Evolutionary conservation across 441 rosid genomes (phyloP).

Genomic region (Codiaeum variegatum): DNA sequence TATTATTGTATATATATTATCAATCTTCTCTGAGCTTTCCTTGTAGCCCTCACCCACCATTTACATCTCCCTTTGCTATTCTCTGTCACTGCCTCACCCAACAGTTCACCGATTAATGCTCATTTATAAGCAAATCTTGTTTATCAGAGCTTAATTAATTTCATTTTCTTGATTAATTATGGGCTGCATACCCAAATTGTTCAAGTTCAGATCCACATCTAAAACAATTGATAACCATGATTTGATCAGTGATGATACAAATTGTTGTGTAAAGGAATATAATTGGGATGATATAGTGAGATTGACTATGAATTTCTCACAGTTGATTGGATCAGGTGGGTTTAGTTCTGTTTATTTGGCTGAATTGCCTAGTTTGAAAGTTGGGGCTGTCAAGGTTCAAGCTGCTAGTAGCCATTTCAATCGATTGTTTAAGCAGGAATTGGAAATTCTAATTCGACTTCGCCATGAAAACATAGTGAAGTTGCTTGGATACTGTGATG

Average conservation of each 20-base stretch:
- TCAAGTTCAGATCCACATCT: conserved; percentile 13
- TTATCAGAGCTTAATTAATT: conserved; percentile 7
- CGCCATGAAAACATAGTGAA: conserved; percentile 62
- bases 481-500: conserved; percentile 69
- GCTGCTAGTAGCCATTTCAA: conserved; percentile 51
- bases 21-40: conserved; percentile 35
- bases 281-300: conserved; percentile 53
- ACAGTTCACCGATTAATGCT: background rate
- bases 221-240: background rate
- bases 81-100: background rate
- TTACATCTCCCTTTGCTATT: background rate
- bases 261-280: conserved; percentile 31
- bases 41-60: conserved; percentile 20
- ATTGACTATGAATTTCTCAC: conserved; percentile 46
- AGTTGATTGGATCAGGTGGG: conserved; percentile 70
- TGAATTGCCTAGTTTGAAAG: conserved; percentile 30
- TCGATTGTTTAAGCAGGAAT: conserved; percentile 59
- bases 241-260: background rate
- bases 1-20: background rate
- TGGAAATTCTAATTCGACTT: conserved; percentile 60
- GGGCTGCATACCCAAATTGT: conserved; percentile 41
- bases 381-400: conserved; percentile 65
- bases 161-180: conserved; percentile 17
- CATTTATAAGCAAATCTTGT: background rate
- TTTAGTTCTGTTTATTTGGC: conserved; percentile 75